These are phyloP conservation scores for Podila clonocystis DNA, from an alignment of 192 early-diverging fungal species.

Conservation along the genomic window DNA sequence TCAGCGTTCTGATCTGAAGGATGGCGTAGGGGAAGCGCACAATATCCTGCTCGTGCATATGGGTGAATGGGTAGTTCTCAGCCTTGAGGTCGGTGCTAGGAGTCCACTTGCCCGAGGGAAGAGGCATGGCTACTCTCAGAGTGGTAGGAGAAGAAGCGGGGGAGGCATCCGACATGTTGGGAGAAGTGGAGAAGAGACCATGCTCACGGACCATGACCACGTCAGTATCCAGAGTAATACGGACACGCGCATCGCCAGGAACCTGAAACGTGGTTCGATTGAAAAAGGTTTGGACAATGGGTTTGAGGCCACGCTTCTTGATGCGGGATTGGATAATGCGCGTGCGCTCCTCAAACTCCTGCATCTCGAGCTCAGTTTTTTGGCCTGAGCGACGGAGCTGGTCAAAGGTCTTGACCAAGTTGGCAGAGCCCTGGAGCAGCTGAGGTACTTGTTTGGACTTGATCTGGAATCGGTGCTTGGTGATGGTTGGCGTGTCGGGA, in stretches of 20 bases:
- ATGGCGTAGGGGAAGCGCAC: constrained; percentile 46
- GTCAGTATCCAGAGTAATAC: constrained; percentile 58
- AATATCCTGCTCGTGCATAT: constrained; percentile 38
- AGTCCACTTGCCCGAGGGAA: constrained; percentile 25
- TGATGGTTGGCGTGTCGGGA: constrained; percentile 13
- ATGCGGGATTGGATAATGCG: constrained; percentile 31
- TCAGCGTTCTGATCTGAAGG: constrained; percentile 45
- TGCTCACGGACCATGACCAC: constrained; percentile 58
- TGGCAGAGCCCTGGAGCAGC: constrained; percentile 30
- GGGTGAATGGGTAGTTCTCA: constrained; percentile 50
- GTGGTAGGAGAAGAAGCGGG: background rate
- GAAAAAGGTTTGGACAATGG: constrained; percentile 49
- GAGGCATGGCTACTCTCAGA: background rate
- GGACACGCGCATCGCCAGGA: constrained; percentile 57
- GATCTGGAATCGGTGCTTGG: constrained; percentile 48
- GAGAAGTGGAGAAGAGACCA: constrained; percentile 7
- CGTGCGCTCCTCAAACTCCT: constrained; percentile 33
- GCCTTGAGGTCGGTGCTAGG: constrained; percentile 66
- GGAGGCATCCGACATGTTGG: background rate
- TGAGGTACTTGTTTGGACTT: constrained; percentile 48
- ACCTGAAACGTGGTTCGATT: constrained; percentile 62
- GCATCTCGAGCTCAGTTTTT: constrained; percentile 36
- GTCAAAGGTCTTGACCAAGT: constrained; percentile 22
- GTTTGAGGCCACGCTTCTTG: constrained; percentile 27
- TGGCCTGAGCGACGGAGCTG: constrained; percentile 33